Evolutionary conservation across 2,329 filamentous ascomycete species (phyloP), one percentile per base, ranked within the genome.

Genomic region (Penicillium nordicum): DNA sequence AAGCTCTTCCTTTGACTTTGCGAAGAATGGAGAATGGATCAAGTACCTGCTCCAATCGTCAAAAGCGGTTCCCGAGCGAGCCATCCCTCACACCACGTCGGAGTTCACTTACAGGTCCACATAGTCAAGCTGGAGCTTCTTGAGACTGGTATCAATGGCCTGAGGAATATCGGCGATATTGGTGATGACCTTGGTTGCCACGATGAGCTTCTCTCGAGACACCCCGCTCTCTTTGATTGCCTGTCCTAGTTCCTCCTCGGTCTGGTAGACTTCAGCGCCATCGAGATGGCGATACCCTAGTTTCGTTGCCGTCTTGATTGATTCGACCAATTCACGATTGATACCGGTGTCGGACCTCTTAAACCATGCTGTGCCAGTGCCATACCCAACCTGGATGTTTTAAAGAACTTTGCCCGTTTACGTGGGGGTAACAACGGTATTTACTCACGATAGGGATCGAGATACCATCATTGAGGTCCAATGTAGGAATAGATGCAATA

Each of bases 321-420:
- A 73, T 50, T 86, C 82, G 14, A 86, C 77, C 48, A 81, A 75
- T 8, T 74, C 74, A 43, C 81, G 78, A 63, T 88, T 82, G 51
- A 84, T 74, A 45, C 76, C 60, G 11, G 65, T 75, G 44, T 74
- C 76, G 2, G 75, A 74, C 1, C 61, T 71, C 70, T 88, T 88
- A 69, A 77, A 86, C 84, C 84, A 88, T 1, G 83, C 82, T 1
- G 85, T 88, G 30, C 85, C 85, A 0, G 81, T 82, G 27, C 85
- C 84, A 71, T 84, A 88, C 23, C 77, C 84, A 18, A 88, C 71
- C 82, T 84, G 48, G 5, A 11, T 41, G 25, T 16, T 23, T 62
- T 23, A 60, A 55, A 43, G 16, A 32, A 46, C 4, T 32, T 40
- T 36, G 12, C 14, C 44, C 21, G 11, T 25, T n/a, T 29, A 25